Evolutionary conservation across 1,284 basidiomycete species (phyloP), one percentile per base, ranked within the genome.

Genomic region (Melampsora americana): DNA sequence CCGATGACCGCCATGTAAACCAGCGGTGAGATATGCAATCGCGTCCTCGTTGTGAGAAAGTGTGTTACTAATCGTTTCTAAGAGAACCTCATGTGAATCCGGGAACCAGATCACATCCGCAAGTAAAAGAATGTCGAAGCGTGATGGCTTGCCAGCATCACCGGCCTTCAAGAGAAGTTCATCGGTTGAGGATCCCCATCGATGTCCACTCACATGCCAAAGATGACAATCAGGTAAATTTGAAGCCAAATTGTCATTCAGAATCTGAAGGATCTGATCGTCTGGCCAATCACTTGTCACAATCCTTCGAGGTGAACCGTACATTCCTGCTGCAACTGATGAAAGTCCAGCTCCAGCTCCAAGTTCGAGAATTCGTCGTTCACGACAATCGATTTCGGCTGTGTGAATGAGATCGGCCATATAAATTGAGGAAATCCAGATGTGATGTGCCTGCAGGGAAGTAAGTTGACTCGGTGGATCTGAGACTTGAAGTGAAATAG

Each of bases 251-350:
- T 56, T 56, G 6, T 56, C 26, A 23, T 56, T 6, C 53, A 56
- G 53, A 28, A 28, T 56, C n/a, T 56, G 5, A n/a, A 56, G 53
- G n/a, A 56, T 56, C 18, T 56, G 53, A 28, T 28, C 53, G 12
- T 56, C 12, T n/a, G 53, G 53, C 53, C 53, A 56, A 56, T 56
- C 53, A 56, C 53, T 56, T 23, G n/a, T 56, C 1, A 56, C 53
- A 14, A 56, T n/a, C 26, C n/a, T 56, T 56, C 26, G n/a, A 28
- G n/a, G 26, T 28, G 53, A 56, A 28, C 53, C 53, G 14, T 56
- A 56, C n/a, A 56, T n/a, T 28, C n/a, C 53, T n/a, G 53, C 53
- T n/a, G 53, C 53, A 56, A 56, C 53, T 28, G 53, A 56, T 56
- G 53, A n/a, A 7, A 56, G 18, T 56, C 53, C 53, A 56, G 53